Conservation (phyloP, 345 rosid genomes). For the Gossypium turneri region DNA sequence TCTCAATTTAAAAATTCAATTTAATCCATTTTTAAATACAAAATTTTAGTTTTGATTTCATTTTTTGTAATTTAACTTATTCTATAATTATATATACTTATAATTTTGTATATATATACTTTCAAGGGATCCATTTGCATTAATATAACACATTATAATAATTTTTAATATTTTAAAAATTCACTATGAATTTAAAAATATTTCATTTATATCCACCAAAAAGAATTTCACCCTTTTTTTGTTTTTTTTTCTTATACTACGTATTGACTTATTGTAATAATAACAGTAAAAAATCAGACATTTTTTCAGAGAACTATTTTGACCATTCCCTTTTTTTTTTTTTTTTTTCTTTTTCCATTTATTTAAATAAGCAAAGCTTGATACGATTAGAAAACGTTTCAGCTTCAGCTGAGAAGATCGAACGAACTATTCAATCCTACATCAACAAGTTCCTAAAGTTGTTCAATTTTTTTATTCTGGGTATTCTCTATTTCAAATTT, state of each 20-base stretch:
- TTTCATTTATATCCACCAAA: too few species aligned
- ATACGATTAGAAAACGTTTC: neutral
- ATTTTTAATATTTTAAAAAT: too few species aligned
- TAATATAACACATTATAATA: too few species aligned
- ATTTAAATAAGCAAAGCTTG: neutral
- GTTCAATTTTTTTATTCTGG: neutral
- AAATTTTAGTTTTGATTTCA: too few species aligned
- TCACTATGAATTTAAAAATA: too few species aligned
- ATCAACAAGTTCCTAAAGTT: neutral
- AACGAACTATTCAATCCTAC: neutral
- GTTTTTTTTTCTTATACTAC: neutral
- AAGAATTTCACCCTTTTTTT: neutral
- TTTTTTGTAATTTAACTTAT: too few species aligned
- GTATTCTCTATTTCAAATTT: slow-evolving; percentile 3
- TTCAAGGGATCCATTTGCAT: too few species aligned
- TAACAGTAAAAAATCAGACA: neutral
- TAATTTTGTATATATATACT: too few species aligned
- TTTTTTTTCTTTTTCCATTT: neutral
- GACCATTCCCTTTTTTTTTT: neutral
- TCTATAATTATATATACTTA: too few species aligned
- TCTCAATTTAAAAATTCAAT: too few species aligned
- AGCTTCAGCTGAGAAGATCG: slow-evolving; percentile 1
- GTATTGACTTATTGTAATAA: neutral
- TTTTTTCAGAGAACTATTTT: neutral
- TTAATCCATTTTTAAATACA: too few species aligned